These are phyloP conservation scores for Fraxinus anomala DNA, from an alignment of 257 asterid genomes.

Conservation along the genomic window DNA sequence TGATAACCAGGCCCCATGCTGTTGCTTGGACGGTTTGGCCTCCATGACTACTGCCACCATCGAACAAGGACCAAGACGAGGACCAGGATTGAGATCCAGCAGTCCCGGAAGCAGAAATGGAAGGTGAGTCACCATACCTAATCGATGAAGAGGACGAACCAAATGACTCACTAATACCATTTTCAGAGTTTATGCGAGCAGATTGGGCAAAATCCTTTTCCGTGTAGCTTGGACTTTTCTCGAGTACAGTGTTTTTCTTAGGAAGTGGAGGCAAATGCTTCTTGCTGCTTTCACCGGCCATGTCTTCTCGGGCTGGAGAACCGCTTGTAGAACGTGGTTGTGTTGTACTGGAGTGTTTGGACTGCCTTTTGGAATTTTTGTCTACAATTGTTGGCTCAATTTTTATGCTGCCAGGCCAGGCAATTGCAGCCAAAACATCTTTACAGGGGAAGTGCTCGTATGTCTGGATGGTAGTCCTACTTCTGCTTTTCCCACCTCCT, in stretches of 20 bases:
- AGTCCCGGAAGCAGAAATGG: slow-evolving; percentile 46
- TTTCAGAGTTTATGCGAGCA: slow-evolving; percentile 57
- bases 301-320: slow-evolving; percentile 48
- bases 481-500: slow-evolving; percentile 43
- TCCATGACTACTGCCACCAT: slow-evolving; percentile 41
- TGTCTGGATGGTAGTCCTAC: slow-evolving; percentile 38
- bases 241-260: slow-evolving; percentile 40
- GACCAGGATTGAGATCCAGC: slow-evolving; percentile 51
- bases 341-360: slow-evolving; percentile 48
- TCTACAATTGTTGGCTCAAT: slow-evolving; percentile 71
- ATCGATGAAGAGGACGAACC: slow-evolving; percentile 33
- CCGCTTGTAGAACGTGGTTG: slow-evolving; percentile 27
- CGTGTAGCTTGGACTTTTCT: slow-evolving; percentile 29
- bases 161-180: slow-evolving; percentile 57
- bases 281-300: slow-evolving; percentile 38
- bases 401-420: slow-evolving; percentile 71
- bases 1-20: slow-evolving; percentile 92
- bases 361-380: slow-evolving; percentile 70
- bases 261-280: slow-evolving; percentile 73
- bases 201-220: slow-evolving; percentile 59
- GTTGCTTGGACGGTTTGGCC: slow-evolving; percentile 70
- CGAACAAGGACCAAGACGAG: slow-evolving; percentile 40
- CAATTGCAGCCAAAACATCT: slow-evolving; percentile 79
- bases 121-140: slow-evolving; percentile 48
- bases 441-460: slow-evolving; percentile 80